These are phyloP conservation scores for Ophiostoma fasciatum DNA, from an alignment of 2,329 filamentous ascomycete genomes.

Conservation along the genomic window DNA sequence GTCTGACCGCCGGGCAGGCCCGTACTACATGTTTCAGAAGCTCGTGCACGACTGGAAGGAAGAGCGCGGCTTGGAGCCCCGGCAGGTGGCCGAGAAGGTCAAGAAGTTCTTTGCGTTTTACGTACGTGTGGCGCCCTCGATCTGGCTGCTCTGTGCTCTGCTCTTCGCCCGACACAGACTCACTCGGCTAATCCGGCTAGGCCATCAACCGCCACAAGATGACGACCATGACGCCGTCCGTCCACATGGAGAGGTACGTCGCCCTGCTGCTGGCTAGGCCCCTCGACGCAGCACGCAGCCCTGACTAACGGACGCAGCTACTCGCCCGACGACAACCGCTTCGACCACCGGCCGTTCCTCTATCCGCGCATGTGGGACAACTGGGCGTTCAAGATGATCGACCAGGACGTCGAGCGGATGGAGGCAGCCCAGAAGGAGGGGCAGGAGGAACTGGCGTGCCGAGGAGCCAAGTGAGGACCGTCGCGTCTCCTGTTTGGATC, in stretches of 20 bases:
- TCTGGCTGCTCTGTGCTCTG: too few relatives aligned
- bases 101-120: slow-evolving; percentile 38
- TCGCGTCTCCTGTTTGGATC: neutral
- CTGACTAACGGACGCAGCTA: slow-evolving; percentile 10
- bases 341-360: slow-evolving; percentile 24
- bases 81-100: slow-evolving; percentile 30
- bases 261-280: too few relatives aligned
- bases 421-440: slow-evolving; percentile 13
- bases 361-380: slow-evolving; percentile 21
- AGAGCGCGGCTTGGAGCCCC: slow-evolving; percentile 20
- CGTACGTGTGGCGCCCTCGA: neutral
- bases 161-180: too few relatives aligned
- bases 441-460: too few relatives aligned
- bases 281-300: neutral
- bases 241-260: slow-evolving; percentile 25
- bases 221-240: slow-evolving; percentile 43
- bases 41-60: slow-evolving; percentile 30
- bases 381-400: slow-evolving; percentile 19
- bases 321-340: slow-evolving; percentile 28
- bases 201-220: slow-evolving; percentile 51
- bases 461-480: too few relatives aligned
- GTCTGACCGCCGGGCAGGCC: slow-evolving; percentile 9
- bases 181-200: too few relatives aligned
- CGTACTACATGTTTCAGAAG: slow-evolving; percentile 30
- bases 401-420: slow-evolving; percentile 17